Conservation (phyloP, 441 rosid genomes). For the Adansonia gregorii region DNA sequence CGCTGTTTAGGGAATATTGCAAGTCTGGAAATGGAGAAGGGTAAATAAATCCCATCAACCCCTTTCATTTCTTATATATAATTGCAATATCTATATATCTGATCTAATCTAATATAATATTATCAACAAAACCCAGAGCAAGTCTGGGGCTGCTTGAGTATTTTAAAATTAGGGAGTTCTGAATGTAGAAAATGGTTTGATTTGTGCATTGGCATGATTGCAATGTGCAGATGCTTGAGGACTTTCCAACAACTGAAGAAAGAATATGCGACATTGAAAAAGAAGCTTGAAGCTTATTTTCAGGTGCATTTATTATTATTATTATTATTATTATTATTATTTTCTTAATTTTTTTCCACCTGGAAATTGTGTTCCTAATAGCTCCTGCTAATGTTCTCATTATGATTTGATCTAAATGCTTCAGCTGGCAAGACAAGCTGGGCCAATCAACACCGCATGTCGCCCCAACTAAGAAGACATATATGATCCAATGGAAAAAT, state of each 20-base stretch:
- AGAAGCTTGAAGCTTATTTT: slow-evolving; percentile 85
- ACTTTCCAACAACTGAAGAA: slow-evolving; percentile 83
- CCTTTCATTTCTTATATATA: neutral
- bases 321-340: neutral
- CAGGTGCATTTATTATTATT: slow-evolving; percentile 48
- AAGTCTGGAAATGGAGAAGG: slow-evolving; percentile 81
- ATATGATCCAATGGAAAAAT: no score
- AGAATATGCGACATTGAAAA: slow-evolving; percentile 74
- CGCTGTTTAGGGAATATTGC: slow-evolving; percentile 83
- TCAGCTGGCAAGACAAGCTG: slow-evolving; percentile 84
- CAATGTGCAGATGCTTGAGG: slow-evolving; percentile 64
- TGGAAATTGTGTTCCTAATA: no score
- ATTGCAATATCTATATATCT: neutral
- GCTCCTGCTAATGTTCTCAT: neutral
- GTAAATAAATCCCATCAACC: slow-evolving; percentile 38
- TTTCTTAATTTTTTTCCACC: neutral
- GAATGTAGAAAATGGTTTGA: no score
- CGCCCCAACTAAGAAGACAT: slow-evolving; percentile 47
- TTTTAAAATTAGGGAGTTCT: no score
- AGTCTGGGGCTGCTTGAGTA: neutral
- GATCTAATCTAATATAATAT: neutral
- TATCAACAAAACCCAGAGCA: neutral
- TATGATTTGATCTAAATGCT: neutral
- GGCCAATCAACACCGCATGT: slow-evolving; percentile 63
- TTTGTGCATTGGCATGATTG: no score